Evolutionary conservation across 1,284 basidiomycete species (phyloP).

Genomic region (Porogramme epimiltina): DNA sequence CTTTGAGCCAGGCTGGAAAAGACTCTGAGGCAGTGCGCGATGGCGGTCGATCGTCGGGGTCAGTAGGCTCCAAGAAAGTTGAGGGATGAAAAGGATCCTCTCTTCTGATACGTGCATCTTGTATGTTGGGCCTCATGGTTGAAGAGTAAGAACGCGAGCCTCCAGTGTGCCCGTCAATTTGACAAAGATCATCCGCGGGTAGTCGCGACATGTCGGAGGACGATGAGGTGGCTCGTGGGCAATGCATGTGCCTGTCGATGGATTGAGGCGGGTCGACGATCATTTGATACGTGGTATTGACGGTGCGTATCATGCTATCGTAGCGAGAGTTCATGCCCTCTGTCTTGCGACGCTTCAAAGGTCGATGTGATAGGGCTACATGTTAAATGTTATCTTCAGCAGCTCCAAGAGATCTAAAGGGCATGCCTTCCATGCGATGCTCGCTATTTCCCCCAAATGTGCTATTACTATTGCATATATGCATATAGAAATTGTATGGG

Average conservation of each 20-base stretch:
- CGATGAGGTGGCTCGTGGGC: conserved; percentile 38
- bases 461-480: too few species aligned
- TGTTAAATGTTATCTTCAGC: too few species aligned
- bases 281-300: conserved; percentile 42
- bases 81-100: background rate
- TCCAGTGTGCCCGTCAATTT: conserved; percentile 38
- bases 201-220: too few species aligned
- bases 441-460: too few species aligned
- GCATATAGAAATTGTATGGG: too few species aligned
- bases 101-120: conserved; percentile 7
- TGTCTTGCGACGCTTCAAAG: conserved; percentile 47
- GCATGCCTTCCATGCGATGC: too few species aligned
- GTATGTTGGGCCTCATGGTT: conserved; percentile 38
- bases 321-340: conserved; percentile 58
- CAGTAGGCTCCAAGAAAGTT: background rate
- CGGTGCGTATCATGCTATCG: conserved; percentile 64
- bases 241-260: conserved; percentile 22
- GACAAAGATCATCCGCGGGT: too few species aligned
- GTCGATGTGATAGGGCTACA: background rate
- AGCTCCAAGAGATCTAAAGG: too few species aligned
- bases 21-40: background rate
- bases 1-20: conserved; percentile 49
- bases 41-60: conserved; percentile 8
- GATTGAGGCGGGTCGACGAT: conserved; percentile 18
- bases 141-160: conserved; percentile 45